Percentiles rank a stretch among this genome's conserved stretches.
Conservation (phyloP, 1,284 basidiomycete genomes). For the Pascua sp. region DNA sequence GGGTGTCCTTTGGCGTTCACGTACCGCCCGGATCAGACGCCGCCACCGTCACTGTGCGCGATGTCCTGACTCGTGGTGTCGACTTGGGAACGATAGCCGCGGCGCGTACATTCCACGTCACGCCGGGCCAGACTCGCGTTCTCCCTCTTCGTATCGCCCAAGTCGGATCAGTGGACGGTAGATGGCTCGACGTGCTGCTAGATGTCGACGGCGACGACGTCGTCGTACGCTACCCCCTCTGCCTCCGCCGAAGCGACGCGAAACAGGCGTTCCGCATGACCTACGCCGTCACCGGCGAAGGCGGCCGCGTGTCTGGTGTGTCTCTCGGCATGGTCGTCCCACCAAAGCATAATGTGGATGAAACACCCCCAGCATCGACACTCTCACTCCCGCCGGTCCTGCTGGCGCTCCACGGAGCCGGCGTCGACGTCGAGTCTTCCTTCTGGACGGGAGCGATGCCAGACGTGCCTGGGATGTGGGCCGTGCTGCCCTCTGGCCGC, state of each 20-base stretch:
- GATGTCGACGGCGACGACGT: not conserved
- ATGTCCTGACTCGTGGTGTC: not conserved
- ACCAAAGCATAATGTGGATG: constrained; percentile 1
- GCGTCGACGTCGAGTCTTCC: constrained; percentile 29
- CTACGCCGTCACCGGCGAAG: too few species aligned
- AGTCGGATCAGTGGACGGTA: not conserved
- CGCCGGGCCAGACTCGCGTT: constrained; percentile 12
- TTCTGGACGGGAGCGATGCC: constrained; percentile 34
- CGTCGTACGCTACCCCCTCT: too few species aligned
- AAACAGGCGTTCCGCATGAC: constrained; percentile 17
- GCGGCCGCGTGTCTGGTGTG: constrained; percentile 3
- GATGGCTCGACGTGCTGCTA: not conserved
- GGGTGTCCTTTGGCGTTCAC: constrained; percentile 23
- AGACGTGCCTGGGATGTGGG: constrained; percentile 27
- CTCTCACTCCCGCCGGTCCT: constrained; percentile 24
- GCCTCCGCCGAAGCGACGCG: too few species aligned
- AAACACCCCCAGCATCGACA: too few species aligned
- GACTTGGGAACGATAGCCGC: not conserved
- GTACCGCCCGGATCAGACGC: constrained; percentile 5
- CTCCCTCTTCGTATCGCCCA: constrained; percentile 6
- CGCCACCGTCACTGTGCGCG: constrained; percentile 4
- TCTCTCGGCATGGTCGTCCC: constrained; percentile 33
- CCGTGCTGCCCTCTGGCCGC: constrained; percentile 40
- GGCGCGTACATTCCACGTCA: not conserved
- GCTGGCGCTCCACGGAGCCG: constrained; percentile 46